Conservation (phyloP, 306 rosid species). For the Rosa multiflora region DNA sequence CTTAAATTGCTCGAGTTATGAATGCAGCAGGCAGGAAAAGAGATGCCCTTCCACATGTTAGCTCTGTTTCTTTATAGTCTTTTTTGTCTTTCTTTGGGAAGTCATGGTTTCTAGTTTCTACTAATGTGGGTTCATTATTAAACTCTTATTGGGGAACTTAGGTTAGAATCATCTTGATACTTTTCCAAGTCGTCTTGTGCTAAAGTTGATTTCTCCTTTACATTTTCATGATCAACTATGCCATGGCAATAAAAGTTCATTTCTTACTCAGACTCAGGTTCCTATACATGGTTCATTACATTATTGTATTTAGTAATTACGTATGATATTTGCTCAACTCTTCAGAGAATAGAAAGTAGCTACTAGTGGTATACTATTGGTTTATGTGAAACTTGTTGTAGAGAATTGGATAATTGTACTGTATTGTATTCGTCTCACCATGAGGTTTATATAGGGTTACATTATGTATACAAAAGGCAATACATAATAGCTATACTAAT, state of each 20-base stretch:
- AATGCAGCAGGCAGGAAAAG: constrained; percentile 94
- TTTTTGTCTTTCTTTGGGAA: background rate
- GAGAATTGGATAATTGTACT: too few relatives aligned
- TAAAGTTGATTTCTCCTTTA: background rate
- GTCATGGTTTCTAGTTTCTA: background rate
- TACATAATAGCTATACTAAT: too few relatives aligned
- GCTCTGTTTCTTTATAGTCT: constrained; percentile 10
- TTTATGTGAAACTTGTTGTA: background rate
- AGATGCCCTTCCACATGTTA: constrained; percentile 96
- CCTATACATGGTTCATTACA: background rate
- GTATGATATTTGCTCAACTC: background rate
- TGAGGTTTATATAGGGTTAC: too few relatives aligned
- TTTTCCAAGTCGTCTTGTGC: constrained; percentile 6
- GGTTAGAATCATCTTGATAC: constrained; percentile 42
- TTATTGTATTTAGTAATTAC: constrained; percentile 9
- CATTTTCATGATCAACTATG: background rate
- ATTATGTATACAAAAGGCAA: too few relatives aligned
- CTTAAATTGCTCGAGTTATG: constrained; percentile 96
- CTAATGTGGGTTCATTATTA: background rate
- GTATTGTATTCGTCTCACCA: too few relatives aligned
- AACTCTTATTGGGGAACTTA: constrained; percentile 90
- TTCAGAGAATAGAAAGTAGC: background rate
- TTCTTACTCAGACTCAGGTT: too few relatives aligned
- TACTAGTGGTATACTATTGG: background rate
- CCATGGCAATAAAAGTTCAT: background rate